phyloP scores from a whole-genome alignment of 306 rosid genomes.

The Pterocarpus macrocarpus region DNA sequence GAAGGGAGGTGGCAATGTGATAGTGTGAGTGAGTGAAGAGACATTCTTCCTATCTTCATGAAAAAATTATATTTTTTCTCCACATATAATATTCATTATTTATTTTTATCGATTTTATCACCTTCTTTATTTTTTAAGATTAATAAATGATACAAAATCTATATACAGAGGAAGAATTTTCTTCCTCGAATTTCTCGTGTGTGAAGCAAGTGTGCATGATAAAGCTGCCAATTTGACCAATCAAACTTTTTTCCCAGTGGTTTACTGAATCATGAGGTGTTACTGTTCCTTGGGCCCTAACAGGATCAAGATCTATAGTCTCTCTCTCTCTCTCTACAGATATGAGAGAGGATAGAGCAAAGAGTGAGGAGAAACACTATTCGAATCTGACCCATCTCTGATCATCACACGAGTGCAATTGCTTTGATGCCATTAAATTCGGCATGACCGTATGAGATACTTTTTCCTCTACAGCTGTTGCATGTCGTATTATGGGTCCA shows the following conservation, averaged over 20 bases:
- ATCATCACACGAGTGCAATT: conserved; percentile 44
- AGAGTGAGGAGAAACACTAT: not conserved
- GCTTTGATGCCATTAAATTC: not conserved
- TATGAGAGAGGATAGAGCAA: not conserved
- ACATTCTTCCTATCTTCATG: no score
- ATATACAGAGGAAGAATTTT: no score
- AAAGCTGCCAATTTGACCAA: conserved; percentile 67
- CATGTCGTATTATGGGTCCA: conserved; percentile 15
- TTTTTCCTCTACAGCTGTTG: not conserved
- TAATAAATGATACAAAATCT: no score
- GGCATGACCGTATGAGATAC: not conserved
- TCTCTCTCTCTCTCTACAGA: not conserved
- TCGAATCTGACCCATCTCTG: conserved; percentile 30
- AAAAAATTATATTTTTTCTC: no score
- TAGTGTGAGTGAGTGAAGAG: conserved; percentile 20
- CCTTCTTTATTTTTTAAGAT: no score
- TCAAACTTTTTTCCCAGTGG: conserved; percentile 30
- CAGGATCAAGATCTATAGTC: not conserved
- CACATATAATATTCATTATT: no score
- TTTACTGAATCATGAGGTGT: conserved; percentile 25
- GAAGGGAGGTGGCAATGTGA: conserved; percentile 23
- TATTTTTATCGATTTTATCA: no score
- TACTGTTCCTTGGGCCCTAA: conserved; percentile 29
- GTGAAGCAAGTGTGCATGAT: conserved; percentile 62
- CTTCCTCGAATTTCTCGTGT: no score